These are phyloP conservation scores for Acrasis kona DNA, from an alignment of 78 protist genomes.

Conservation along the genomic window DNA sequence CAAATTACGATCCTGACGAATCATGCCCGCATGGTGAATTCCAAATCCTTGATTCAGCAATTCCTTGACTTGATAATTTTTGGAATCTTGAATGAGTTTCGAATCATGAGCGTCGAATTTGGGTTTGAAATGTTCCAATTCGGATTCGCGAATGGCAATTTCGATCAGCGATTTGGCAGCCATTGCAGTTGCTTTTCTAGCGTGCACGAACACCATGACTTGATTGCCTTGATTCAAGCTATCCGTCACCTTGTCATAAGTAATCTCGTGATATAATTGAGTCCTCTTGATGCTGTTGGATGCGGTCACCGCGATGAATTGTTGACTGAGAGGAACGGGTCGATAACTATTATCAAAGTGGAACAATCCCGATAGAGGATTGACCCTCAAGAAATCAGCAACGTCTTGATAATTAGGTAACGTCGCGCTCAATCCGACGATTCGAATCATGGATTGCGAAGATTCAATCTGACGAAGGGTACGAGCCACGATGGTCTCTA, in stretches of 20 bases:
- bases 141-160: constrained; percentile 25
- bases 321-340: constrained; percentile 91
- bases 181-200: constrained; percentile 82
- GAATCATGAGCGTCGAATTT: background rate
- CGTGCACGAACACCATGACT: constrained; percentile 95
- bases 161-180: constrained; percentile 63
- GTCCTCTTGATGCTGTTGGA: background rate
- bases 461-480: constrained; percentile 84
- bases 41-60: constrained; percentile 64
- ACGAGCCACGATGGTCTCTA: constrained; percentile 92
- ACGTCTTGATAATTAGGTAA: constrained; percentile 97
- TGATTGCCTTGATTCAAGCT: constrained; percentile 57
- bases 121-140: background rate
- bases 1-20: constrained; percentile 77
- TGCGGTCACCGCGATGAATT: constrained; percentile 75
- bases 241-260: background rate
- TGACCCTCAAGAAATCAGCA: constrained; percentile 84
- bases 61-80: constrained; percentile 35
- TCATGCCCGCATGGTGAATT: constrained; percentile 94
- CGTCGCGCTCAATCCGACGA: constrained; percentile 98
- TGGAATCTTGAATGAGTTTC: constrained; percentile 5
- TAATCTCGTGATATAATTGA: background rate
- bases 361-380: constrained; percentile 63
- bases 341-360: constrained; percentile 81
- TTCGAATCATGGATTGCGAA: constrained; percentile 86